Percentiles rank a stretch among this genome's conserved stretches.
These are phyloP conservation scores for Ganoderma sp. DNA, from an alignment of 1,284 basidiomycete species.

Conservation along the genomic window DNA sequence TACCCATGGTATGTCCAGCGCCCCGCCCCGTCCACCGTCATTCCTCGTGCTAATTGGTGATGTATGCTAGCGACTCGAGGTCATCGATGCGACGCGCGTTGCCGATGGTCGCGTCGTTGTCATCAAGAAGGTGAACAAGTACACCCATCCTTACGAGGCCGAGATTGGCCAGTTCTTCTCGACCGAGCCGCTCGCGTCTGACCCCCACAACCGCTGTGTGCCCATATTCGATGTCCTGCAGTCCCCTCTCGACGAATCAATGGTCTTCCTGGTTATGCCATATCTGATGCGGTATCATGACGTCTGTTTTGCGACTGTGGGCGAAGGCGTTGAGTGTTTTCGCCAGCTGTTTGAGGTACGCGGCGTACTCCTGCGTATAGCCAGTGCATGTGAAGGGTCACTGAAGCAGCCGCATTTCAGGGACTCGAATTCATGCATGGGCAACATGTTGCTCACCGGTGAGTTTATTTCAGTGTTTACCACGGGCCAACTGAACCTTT, in stretches of 20 bases:
- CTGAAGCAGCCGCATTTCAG: slow-evolving; percentile 17
- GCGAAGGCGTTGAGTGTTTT: slow-evolving; percentile 40
- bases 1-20: neutral
- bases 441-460: slow-evolving; percentile 37
- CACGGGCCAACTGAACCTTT: neutral
- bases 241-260: slow-evolving; percentile 25
- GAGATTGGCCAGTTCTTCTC: slow-evolving; percentile 21
- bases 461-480: neutral
- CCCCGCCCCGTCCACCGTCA: no score
- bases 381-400: neutral
- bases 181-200: slow-evolving; percentile 19
- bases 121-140: slow-evolving; percentile 14
- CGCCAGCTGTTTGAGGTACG: slow-evolving; percentile 40
- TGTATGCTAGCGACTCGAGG: neutral
- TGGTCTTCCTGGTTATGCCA: slow-evolving; percentile 38
- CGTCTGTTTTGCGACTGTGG: slow-evolving; percentile 34
- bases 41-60: neutral
- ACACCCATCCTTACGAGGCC: slow-evolving; percentile 20
- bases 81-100: slow-evolving; percentile 24
- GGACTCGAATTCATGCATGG: slow-evolving; percentile 36
- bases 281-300: slow-evolving; percentile 31
- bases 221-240: slow-evolving; percentile 36
- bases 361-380: neutral
- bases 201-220: slow-evolving; percentile 38
- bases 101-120: slow-evolving; percentile 22